Evolutionary conservation across 805 yeast genomes (phyloP).

Genomic region (Metschnikowia kunwiensis): DNA sequence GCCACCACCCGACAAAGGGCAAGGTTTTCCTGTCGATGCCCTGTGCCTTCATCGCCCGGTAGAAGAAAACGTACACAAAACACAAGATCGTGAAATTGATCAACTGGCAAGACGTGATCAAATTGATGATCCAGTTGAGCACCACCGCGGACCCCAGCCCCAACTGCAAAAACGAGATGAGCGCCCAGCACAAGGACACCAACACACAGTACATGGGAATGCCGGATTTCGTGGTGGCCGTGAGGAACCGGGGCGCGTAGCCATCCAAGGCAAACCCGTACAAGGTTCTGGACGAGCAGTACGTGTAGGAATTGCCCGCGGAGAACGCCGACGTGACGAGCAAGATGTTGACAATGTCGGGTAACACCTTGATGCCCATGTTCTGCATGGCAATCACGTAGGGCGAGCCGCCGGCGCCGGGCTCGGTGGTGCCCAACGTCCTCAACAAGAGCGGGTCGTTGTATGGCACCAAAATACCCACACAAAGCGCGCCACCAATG

Average conservation of each 20-base stretch:
- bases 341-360: slow-evolving; percentile 74
- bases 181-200: slow-evolving; percentile 50
- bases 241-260: slow-evolving; percentile 70
- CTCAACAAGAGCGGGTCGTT: slow-evolving; percentile 57
- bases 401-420: slow-evolving; percentile 83
- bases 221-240: slow-evolving; percentile 45
- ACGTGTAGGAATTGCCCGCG: slow-evolving; percentile 77
- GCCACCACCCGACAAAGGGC: slow-evolving; percentile 21
- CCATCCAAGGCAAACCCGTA: slow-evolving; percentile 72
- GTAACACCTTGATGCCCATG: slow-evolving; percentile 62
- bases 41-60: slow-evolving; percentile 19
- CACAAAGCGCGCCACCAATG: slow-evolving; percentile 70
- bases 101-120: slow-evolving; percentile 29
- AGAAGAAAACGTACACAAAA: slow-evolving; percentile 17
- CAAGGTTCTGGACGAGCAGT: slow-evolving; percentile 71
- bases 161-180: slow-evolving; percentile 61
- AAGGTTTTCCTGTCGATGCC: slow-evolving; percentile 18
- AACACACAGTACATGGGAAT: slow-evolving; percentile 46
- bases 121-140: slow-evolving; percentile 34
- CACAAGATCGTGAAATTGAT: slow-evolving; percentile 31
- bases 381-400: slow-evolving; percentile 76
- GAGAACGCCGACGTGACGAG: slow-evolving; percentile 75
- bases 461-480: slow-evolving; percentile 72
- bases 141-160: slow-evolving; percentile 29
- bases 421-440: slow-evolving; percentile 53